Conservation (phyloP, 192 early-diverging fungal genomes). For the Coemansia sp. region DNA sequence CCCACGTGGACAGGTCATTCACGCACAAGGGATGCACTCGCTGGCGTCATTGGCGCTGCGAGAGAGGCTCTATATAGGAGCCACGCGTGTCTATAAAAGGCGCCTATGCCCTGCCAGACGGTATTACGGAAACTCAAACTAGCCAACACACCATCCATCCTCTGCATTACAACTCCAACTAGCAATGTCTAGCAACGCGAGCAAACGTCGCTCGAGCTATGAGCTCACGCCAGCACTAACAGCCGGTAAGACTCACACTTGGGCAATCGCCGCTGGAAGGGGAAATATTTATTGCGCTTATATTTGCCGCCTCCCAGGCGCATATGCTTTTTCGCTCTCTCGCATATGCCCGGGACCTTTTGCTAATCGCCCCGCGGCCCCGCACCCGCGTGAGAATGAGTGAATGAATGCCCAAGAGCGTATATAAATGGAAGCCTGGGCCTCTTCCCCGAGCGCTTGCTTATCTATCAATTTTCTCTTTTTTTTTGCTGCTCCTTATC, state of each 20-base stretch:
- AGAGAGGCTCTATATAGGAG: background rate
- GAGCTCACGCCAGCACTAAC: background rate
- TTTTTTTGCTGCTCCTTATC: background rate
- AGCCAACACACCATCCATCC: background rate
- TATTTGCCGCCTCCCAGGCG: background rate
- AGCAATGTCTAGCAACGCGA: background rate
- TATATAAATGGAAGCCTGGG: background rate
- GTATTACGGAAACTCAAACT: background rate
- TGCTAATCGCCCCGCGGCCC: background rate
- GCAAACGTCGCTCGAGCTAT: background rate
- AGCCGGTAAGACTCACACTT: background rate
- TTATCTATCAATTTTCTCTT: background rate
- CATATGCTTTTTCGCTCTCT: background rate
- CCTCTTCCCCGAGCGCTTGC: too few relatives aligned
- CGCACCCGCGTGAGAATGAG: background rate
- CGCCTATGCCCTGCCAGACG: background rate
- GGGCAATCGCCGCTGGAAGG: background rate
- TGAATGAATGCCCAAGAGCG: background rate
- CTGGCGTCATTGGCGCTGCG: background rate
- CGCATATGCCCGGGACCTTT: background rate
- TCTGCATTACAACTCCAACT: background rate
- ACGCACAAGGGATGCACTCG: background rate
- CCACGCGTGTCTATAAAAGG: background rate
- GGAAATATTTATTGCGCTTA: background rate
- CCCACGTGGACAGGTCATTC: constrained; percentile 9